phyloP scores from a whole-genome alignment of 1,139 yeast species.

The Taphrina deformans region DNA sequence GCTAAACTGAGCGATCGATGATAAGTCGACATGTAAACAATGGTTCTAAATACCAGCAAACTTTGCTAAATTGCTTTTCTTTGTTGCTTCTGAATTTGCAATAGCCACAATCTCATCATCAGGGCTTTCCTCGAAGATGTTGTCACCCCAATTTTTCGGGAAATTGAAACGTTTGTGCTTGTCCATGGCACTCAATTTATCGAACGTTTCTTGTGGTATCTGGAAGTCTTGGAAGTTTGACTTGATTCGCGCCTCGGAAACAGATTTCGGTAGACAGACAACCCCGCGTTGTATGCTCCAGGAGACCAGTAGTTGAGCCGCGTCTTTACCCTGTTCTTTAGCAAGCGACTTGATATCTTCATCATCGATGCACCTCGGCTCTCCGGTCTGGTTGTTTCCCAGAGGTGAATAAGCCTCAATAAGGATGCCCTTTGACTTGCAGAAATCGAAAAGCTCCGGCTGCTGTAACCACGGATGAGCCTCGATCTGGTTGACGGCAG shows the following conservation, averaged over 20 bases:
- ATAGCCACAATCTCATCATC: background rate
- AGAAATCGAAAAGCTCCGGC: slow-evolving; percentile 58
- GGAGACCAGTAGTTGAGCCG: slow-evolving; percentile 48
- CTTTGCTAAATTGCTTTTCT: background rate
- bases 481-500: slow-evolving; percentile 74
- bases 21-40: no score
- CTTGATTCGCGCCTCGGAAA: slow-evolving; percentile 58
- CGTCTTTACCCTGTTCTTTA: background rate
- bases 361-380: background rate
- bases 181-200: background rate
- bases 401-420: slow-evolving; percentile 80
- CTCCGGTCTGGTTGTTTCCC: slow-evolving; percentile 35
- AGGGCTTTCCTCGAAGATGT: background rate
- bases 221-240: slow-evolving; percentile 56
- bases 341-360: background rate
- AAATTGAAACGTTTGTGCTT: slow-evolving; percentile 6
- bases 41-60: background rate
- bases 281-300: slow-evolving; percentile 73
- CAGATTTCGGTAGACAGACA: slow-evolving; percentile 71
- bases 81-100: background rate
- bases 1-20: background rate
- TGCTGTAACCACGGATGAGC: slow-evolving; percentile 76
- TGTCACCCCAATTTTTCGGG: slow-evolving; percentile 1
- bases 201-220: background rate
- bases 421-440: slow-evolving; percentile 57